Conservation (phyloP, 768 basidiomycete species). For the Leccinum truebloodii region DNA sequence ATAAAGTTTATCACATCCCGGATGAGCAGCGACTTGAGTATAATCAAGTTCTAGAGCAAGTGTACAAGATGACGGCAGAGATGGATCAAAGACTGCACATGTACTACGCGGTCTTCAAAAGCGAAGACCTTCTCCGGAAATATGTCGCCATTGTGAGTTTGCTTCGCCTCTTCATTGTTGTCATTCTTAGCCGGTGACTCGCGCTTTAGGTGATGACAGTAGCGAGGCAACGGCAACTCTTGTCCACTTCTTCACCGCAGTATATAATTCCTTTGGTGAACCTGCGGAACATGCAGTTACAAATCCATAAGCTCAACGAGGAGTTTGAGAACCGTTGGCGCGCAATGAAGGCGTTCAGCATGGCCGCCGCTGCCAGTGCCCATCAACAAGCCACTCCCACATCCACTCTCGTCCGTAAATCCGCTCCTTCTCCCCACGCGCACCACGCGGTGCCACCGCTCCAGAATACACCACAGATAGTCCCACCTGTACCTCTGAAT, state of each 20-base stretch:
- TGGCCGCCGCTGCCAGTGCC: conserved; percentile 5
- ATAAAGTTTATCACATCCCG: conserved; percentile 41
- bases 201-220: conserved; percentile 44
- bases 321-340: conserved; percentile 36
- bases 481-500: conserved; percentile 24
- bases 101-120: conserved; percentile 46
- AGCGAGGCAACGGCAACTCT: conserved; percentile 33
- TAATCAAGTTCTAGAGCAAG: conserved; percentile 48
- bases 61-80: conserved; percentile 46
- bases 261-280: conserved; percentile 37
- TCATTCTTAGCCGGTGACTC: conserved; percentile 12
- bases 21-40: conserved; percentile 58
- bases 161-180: conserved; percentile 14
- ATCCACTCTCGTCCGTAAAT: conserved; percentile 5
- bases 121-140: conserved; percentile 49
- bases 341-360: conserved; percentile 21
- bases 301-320: conserved; percentile 44
- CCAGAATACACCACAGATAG: conserved; percentile 21
- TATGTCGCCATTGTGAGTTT: conserved; percentile 54
- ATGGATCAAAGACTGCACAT: conserved; percentile 53
- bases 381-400: conserved; percentile 4
- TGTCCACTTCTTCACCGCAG: conserved; percentile 25
- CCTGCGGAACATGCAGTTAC: conserved; percentile 46
- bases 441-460: conserved; percentile 19
- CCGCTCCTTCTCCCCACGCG: conserved; percentile 1